These are phyloP conservation scores for Syncephalastrum contaminatum DNA, from an alignment of 371 early-diverging fungal genomes.

Conservation along the genomic window DNA sequence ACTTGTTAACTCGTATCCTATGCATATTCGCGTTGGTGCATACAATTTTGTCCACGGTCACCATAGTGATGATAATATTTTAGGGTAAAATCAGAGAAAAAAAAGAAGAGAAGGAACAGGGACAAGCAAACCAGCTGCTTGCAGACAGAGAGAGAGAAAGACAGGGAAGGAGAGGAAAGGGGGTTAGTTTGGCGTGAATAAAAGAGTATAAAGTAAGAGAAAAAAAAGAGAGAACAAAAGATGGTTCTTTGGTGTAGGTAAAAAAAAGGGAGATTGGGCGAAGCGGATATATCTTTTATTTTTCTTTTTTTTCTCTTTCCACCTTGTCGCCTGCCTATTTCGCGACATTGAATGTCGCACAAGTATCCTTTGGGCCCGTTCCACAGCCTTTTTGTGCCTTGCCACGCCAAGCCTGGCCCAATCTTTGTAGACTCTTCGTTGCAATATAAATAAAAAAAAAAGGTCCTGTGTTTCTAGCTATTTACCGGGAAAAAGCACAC, in stretches of 20 bases:
- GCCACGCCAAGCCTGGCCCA: no score
- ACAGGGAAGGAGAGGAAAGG: constrained; percentile 9
- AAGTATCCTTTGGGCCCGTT: neutral
- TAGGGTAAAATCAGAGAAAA: constrained; percentile 6
- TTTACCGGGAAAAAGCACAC: no score
- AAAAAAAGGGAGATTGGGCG: constrained; percentile 1
- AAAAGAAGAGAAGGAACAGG: constrained; percentile 5
- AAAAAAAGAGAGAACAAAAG: constrained; percentile 11
- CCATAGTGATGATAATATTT: constrained; percentile 18
- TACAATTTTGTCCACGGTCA: constrained; percentile 36
- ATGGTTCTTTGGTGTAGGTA: constrained; percentile 6
- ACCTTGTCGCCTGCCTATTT: no score
- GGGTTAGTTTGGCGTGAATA: neutral
- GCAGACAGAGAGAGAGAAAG: constrained; percentile 8
- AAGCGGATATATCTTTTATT: no score
- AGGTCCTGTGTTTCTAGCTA: no score
- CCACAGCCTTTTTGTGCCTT: no score
- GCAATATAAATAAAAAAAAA: no score
- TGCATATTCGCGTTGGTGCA: neutral
- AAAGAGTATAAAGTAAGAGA: no score
- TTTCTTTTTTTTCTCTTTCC: no score
- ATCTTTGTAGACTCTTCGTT: no score
- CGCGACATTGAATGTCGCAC: constrained; percentile 4
- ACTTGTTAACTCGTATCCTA: neutral
- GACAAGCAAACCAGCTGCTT: constrained; percentile 37